These are phyloP conservation scores for Carex myosuroides DNA, from an alignment of 176 grass and related monocot genomes.

Conservation along the genomic window DNA sequence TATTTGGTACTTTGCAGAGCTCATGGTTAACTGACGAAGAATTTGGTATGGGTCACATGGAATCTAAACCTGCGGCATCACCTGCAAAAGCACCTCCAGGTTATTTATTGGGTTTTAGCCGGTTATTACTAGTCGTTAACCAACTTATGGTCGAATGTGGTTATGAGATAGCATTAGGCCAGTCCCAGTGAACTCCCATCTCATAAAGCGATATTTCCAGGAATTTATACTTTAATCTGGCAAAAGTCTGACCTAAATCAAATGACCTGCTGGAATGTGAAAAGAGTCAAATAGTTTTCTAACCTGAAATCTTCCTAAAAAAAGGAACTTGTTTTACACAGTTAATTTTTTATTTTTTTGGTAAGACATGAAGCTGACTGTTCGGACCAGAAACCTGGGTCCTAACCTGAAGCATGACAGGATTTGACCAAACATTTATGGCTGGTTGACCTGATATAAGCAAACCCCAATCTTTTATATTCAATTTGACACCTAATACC, in stretches of 20 bases:
- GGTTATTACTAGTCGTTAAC: background rate
- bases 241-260: background rate
- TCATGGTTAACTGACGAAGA: constrained; percentile 98
- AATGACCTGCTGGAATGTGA: background rate
- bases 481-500: background rate
- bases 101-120: constrained; percentile 25
- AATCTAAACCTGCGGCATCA: constrained; percentile 54
- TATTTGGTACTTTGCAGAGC: constrained; percentile 40
- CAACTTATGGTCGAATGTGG: background rate
- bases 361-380: background rate
- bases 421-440: background rate
- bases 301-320: background rate
- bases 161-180: background rate
- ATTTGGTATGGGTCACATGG: constrained; percentile 89
- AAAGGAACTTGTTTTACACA: background rate
- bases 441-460: background rate
- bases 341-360: background rate
- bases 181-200: background rate
- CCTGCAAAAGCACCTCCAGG: constrained; percentile 47
- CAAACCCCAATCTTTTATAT: background rate
- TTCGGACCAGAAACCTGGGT: background rate
- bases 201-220: background rate
- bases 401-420: background rate
- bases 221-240: background rate
- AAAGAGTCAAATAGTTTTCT: background rate